Conservation (phyloP, 192 early-diverging fungal genomes). For the Linnemannia schmuckeri region DNA sequence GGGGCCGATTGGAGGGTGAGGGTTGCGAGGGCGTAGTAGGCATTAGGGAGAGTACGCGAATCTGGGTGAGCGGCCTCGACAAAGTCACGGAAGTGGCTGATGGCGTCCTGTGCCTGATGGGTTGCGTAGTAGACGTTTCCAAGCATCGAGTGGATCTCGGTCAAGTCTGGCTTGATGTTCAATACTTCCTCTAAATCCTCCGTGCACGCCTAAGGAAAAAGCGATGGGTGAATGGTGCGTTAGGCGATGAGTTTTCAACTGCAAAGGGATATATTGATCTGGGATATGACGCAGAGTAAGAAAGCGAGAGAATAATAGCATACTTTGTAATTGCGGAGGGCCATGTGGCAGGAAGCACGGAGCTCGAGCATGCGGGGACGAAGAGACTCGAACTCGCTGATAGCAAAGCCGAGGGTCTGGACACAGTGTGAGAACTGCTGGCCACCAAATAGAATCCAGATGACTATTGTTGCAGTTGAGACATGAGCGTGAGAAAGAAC, state of each 20-base stretch:
- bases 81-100: constrained; percentile 61
- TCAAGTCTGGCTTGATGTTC: constrained; percentile 23
- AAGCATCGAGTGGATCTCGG: constrained; percentile 50
- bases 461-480: constrained; percentile 32
- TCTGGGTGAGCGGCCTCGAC: constrained; percentile 65
- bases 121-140: constrained; percentile 55
- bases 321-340: constrained; percentile 59
- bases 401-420: constrained; percentile 67
- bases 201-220: constrained; percentile 47
- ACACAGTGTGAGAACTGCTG: constrained; percentile 70
- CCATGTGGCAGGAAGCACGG: constrained; percentile 67
- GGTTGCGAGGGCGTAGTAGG: constrained; percentile 65
- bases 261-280: too few species aligned
- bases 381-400: constrained; percentile 63
- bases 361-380: constrained; percentile 66
- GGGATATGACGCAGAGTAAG: not conserved
- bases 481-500: not conserved
- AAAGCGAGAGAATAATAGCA: constrained; percentile 37
- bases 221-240: not conserved
- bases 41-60: constrained; percentile 62
- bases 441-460: constrained; percentile 70
- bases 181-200: constrained; percentile 49
- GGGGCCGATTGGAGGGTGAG: constrained; percentile 51
- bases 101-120: constrained; percentile 60
- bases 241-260: too few species aligned